Conservation (phyloP, 139 green algal species). For the Tetradesmus lagerheimii region DNA sequence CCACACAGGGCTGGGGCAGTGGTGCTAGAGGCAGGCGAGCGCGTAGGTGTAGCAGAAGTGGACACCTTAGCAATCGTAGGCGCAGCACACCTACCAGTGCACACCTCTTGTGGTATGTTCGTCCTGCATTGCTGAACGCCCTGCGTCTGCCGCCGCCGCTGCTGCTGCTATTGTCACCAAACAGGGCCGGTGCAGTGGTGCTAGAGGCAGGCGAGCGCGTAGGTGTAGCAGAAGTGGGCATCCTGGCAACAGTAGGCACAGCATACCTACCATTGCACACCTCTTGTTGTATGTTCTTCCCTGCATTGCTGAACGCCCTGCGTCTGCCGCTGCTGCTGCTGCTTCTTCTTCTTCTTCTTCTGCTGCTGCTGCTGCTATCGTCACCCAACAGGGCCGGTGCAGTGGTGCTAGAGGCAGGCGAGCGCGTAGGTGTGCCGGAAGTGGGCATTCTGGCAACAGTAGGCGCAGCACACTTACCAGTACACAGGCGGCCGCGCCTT, state of each 20-base stretch:
- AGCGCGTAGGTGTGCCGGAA: slow-evolving; percentile 83
- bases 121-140: slow-evolving; percentile 14
- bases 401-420: slow-evolving; percentile 77
- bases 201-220: slow-evolving; percentile 81
- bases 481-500: slow-evolving; percentile 70
- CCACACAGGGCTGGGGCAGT: slow-evolving; percentile 60
- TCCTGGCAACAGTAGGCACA: slow-evolving; percentile 80
- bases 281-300: neutral
- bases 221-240: slow-evolving; percentile 86
- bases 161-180: neutral
- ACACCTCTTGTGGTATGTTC: neutral
- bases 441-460: slow-evolving; percentile 94
- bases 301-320: slow-evolving; percentile 1
- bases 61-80: slow-evolving; percentile 87
- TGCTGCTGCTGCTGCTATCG: neutral
- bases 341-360: too few species aligned
- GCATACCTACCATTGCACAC: neutral
- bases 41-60: slow-evolving; percentile 85
- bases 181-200: slow-evolving; percentile 71
- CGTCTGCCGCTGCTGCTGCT: neutral
- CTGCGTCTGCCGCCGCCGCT: neutral
- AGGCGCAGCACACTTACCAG: slow-evolving; percentile 68
- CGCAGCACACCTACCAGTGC: neutral
- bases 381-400: slow-evolving; percentile 58
- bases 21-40: slow-evolving; percentile 80